Evolutionary conservation across 345 rosid genomes (phyloP), one percentile per base, ranked within the genome.

Genomic region (Citrus cavaleriei): DNA sequence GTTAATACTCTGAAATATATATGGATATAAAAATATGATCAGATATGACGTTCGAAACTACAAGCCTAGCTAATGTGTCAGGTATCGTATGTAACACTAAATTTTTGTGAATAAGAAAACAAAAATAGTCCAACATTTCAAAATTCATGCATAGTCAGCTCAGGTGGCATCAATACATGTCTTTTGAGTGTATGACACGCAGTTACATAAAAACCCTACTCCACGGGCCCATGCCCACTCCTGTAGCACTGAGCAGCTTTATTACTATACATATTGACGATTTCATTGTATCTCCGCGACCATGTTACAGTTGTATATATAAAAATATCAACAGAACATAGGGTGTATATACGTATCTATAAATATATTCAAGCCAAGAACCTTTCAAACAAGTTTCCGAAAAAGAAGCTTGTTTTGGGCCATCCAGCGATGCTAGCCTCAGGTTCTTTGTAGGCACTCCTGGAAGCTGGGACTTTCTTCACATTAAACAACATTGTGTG

Each of bases 381-480:
- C 87, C 86, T 92, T 77, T 94, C 96, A 5, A 94, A 81, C 86
- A 94, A 77, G 85, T 94, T 92, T 68, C 95, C 97, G 27, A 93
- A 95, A 91, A 91, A 93, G 91, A 92, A 95, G 81, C 91, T 91
- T 37, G 96, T 85, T 84, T 93, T 89, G 24, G 97, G 90, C 95
- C 94, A 88, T 25, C 92, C 94, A 49, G 70, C 61, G 32, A 10
- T 65, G 51, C 81, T 86, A 6, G 87, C 76, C 84, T 90, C 61
- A 5, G 87, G 83, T 75, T 84, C 87, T 68, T 83, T 90, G 7
- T 54, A 49, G 72, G 86, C 70, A 71, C 63, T 83, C 69, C 63
- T 83, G 18, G 80, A 81, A 0, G 90, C 34, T 14, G 35, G 91
- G 57, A 82, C 84, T 83, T 95, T 93, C 91, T 92, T 95, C 40